phyloP scores from a whole-genome alignment of 345 rosid species.

The Eucalyptus grandis region DNA sequence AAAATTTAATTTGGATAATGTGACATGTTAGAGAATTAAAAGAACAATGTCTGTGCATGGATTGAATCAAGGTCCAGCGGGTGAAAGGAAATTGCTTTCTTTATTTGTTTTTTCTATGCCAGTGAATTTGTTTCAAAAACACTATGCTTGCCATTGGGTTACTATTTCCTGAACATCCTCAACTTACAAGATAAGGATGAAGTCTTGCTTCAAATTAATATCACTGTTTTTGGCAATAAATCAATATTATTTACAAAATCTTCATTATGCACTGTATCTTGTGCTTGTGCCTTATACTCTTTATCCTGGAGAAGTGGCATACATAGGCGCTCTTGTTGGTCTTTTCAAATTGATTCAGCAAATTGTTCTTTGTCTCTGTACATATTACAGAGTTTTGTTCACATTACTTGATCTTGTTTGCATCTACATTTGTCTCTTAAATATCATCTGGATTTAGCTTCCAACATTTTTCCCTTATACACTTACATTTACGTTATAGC shows the following conservation, averaged over 20 bases:
- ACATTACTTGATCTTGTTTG: not conserved
- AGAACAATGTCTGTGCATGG: not conserved
- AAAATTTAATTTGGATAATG: not conserved
- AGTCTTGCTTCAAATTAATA: not conserved
- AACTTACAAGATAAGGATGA: not conserved
- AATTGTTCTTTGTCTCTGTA: not conserved
- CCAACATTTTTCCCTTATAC: not conserved
- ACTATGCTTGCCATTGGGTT: not conserved
- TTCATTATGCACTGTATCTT: not conserved
- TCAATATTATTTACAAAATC: not conserved
- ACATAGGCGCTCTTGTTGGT: not conserved
- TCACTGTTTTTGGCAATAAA: not conserved
- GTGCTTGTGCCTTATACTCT: not conserved
- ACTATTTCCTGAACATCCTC: not conserved
- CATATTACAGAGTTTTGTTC: not conserved
- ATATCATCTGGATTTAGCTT: not conserved
- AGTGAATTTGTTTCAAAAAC: not conserved
- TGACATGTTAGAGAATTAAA: not conserved
- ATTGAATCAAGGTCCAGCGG: not conserved
- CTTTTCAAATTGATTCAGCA: not conserved
- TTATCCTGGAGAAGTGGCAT: not conserved
- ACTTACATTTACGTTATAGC: not conserved
- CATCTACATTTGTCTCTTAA: not conserved
- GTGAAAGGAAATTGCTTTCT: not conserved
- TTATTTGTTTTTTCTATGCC: not conserved